A percentile compares a stretch with the other conserved stretches of the same genome.
Conservation (phyloP, 208 protist genomes). For the Leishmania mexicana region DNA sequence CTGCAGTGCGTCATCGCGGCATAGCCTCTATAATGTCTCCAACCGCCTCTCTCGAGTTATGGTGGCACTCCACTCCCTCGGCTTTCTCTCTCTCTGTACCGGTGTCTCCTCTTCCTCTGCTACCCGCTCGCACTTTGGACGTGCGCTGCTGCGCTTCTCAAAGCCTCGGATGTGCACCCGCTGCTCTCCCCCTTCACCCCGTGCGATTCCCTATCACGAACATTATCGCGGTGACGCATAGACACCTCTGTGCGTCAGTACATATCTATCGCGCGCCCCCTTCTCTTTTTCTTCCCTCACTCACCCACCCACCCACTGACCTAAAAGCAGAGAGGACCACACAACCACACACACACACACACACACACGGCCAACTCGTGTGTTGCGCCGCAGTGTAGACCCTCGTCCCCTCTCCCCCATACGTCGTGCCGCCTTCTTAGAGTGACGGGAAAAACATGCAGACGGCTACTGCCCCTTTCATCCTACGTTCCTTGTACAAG, state of each 20-base stretch:
- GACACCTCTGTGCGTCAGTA: neutral
- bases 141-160: neutral
- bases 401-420: neutral
- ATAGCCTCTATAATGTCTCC: neutral
- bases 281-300: neutral
- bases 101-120: neutral
- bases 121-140: neutral
- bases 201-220: neutral
- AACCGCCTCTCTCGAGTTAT: neutral
- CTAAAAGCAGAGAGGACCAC: neutral
- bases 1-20: neutral
- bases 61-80: neutral
- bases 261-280: neutral
- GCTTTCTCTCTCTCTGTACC: neutral
- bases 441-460: constrained; percentile 47
- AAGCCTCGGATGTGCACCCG: neutral
- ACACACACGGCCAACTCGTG: neutral
- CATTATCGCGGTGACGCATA: neutral
- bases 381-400: neutral
- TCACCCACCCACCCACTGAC: neutral
- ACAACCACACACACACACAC: neutral
- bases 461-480: constrained; percentile 76
- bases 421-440: neutral
- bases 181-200: neutral
- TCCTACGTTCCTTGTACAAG: constrained; percentile 86